Conservation (phyloP, 2,329 filamentous ascomycete species). For the Taxawa tesnikishii region DNA sequence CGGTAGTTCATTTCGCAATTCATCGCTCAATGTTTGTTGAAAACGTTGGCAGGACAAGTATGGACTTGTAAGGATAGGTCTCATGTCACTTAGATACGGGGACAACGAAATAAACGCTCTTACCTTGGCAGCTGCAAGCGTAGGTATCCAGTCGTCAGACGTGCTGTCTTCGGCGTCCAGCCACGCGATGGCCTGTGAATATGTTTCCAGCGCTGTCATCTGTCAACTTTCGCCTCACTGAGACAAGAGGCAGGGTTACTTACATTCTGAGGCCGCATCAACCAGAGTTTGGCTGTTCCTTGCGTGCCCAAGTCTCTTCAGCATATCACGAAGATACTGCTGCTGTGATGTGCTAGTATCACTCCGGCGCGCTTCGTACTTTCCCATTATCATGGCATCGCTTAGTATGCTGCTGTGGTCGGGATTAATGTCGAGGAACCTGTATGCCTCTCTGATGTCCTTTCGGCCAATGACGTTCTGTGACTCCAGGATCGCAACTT, state of each 20-base stretch:
- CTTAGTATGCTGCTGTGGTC: slow-evolving; percentile 29
- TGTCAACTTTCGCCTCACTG: neutral
- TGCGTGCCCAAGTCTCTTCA: slow-evolving; percentile 48
- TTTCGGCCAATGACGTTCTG: slow-evolving; percentile 42
- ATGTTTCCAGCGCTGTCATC: slow-evolving; percentile 40
- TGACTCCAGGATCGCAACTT: slow-evolving; percentile 46
- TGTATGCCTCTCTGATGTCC: slow-evolving; percentile 47
- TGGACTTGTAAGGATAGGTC: too few species aligned
- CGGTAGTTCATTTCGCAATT: too few species aligned
- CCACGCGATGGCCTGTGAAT: slow-evolving; percentile 51
- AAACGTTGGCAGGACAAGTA: too few species aligned
- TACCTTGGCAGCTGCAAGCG: slow-evolving; percentile 46
- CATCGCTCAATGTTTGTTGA: too few species aligned
- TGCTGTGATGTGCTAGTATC: slow-evolving; percentile 18
- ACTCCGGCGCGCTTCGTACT: slow-evolving; percentile 41
- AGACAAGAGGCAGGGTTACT: slow-evolving; percentile 9
- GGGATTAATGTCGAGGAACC: slow-evolving; percentile 42
- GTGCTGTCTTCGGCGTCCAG: slow-evolving; percentile 37
- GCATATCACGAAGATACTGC: slow-evolving; percentile 39
- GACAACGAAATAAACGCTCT: too few species aligned
- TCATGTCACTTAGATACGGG: too few species aligned
- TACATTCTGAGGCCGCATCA: slow-evolving; percentile 43
- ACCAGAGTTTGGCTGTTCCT: slow-evolving; percentile 46
- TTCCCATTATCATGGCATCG: slow-evolving; percentile 50
- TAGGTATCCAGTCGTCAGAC: slow-evolving; percentile 44